phyloP scores from a whole-genome alignment of 1,284 basidiomycete species.

The Hemileia vastatrix region DNA sequence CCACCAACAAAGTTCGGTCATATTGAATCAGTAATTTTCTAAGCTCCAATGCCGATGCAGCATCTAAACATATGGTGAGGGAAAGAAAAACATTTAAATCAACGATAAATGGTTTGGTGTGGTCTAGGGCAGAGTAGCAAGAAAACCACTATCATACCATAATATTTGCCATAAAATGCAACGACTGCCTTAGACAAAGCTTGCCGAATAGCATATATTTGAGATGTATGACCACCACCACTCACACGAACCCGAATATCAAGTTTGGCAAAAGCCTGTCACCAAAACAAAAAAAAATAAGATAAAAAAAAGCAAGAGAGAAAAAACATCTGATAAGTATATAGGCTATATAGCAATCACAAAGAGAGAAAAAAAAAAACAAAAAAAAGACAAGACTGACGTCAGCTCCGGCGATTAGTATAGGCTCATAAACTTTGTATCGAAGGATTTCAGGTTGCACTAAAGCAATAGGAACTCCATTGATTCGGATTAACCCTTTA shows the following conservation, averaged over 20 bases:
- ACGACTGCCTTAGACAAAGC: slow-evolving; percentile 97
- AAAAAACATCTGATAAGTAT: background rate
- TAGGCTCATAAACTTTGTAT: slow-evolving; percentile 88
- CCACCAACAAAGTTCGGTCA: slow-evolving; percentile 88
- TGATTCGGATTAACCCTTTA: slow-evolving; percentile 92
- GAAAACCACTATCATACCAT: too few relatives aligned
- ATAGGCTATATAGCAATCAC: background rate
- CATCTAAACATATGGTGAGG: slow-evolving; percentile 98
- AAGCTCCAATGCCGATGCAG: slow-evolving; percentile 87
- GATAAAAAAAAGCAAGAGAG: slow-evolving; percentile 37
- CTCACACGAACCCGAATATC: slow-evolving; percentile 98
- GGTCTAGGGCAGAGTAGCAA: too few relatives aligned
- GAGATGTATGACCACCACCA: slow-evolving; percentile 98
- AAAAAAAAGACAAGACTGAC: slow-evolving; percentile 2
- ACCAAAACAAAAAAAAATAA: slow-evolving; percentile 76
- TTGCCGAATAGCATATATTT: slow-evolving; percentile 98
- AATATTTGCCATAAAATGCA: slow-evolving; percentile 54
- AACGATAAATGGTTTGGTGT: too few relatives aligned
- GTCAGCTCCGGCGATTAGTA: slow-evolving; percentile 37
- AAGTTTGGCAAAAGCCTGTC: slow-evolving; percentile 65
- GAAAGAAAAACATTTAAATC: slow-evolving; percentile 44
- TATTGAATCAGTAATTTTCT: slow-evolving; percentile 94
- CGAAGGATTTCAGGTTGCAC: slow-evolving; percentile 82
- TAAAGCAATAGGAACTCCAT: slow-evolving; percentile 91
- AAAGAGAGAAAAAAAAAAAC: background rate